phyloP scores from a whole-genome alignment of 768 basidiomycete genomes.

The Rhodotorula kratochvilovae region DNA sequence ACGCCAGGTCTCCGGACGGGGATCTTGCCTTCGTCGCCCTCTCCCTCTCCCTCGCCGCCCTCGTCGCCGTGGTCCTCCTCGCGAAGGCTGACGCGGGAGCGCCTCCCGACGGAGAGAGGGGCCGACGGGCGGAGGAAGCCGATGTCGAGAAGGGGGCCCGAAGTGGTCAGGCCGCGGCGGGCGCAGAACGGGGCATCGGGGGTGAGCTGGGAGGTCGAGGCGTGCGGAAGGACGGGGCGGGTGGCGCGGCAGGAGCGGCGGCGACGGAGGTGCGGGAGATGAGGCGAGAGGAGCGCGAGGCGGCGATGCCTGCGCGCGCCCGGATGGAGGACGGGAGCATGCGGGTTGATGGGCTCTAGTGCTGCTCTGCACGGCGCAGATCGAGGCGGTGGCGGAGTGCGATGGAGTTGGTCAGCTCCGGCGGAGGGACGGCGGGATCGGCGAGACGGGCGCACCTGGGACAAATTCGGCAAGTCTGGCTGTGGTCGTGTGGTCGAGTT shows the following conservation, averaged over 20 bases:
- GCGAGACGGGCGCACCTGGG: no score
- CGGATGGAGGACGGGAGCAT: not conserved
- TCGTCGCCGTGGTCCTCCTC: constrained; percentile 6
- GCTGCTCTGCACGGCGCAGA: not conserved
- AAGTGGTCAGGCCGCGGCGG: not conserved
- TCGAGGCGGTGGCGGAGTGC: no score
- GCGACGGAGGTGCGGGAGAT: not conserved
- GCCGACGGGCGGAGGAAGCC: not conserved
- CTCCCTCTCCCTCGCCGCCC: not conserved
- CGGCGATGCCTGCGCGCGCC: not conserved
- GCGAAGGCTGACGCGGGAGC: not conserved
- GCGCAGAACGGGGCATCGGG: not conserved
- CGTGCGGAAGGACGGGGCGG: not conserved
- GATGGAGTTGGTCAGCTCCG: no score
- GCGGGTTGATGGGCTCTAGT: not conserved
- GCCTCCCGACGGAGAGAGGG: not conserved
- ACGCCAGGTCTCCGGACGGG: constrained; percentile 1
- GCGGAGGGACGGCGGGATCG: no score
- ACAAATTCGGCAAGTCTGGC: no score
- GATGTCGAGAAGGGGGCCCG: not conserved
- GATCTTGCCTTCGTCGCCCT: not conserved
- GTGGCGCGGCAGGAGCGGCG: not conserved
- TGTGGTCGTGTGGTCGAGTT: no score
- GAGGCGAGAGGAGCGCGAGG: not conserved
- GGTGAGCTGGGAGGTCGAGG: not conserved